phyloP scores from a whole-genome alignment of 345 rosid species.

The Syzygium oleosum region DNA sequence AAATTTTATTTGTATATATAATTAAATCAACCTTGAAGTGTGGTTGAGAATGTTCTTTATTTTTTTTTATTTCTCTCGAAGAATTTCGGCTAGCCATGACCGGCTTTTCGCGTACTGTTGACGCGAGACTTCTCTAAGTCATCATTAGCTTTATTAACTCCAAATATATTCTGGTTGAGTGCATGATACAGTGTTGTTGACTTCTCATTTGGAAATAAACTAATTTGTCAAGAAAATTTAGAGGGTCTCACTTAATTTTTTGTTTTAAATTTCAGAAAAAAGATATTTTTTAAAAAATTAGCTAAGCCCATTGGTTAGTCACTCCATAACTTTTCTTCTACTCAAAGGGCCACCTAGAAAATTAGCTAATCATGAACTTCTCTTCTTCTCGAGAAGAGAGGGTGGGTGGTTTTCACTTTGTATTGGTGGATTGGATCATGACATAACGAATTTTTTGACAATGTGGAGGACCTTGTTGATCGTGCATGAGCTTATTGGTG shows the following conservation, averaged over 20 bases:
- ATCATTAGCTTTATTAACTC: not conserved
- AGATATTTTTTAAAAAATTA: not conserved
- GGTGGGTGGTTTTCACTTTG: not conserved
- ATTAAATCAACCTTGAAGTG: not conserved
- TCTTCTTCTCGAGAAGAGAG: not conserved
- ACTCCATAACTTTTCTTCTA: not conserved
- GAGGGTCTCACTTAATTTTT: not conserved
- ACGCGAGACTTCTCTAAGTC: not conserved
- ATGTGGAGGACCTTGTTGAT: not conserved
- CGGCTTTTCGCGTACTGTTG: not conserved
- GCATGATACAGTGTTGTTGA: not conserved
- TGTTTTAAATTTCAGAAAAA: not conserved
- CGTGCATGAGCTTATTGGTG: not conserved
- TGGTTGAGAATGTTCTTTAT: not conserved
- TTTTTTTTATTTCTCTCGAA: not conserved
- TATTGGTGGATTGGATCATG: not conserved
- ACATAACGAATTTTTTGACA: not conserved
- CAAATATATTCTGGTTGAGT: not conserved
- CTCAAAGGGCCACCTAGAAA: not conserved
- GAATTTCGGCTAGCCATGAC: not conserved
- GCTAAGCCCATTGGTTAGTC: not conserved
- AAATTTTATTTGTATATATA: not conserved
- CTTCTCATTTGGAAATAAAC: not conserved
- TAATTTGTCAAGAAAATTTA: not conserved
- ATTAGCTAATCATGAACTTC: not conserved